Conservation (phyloP, 768 basidiomycete genomes). For the Agaricus bisporus region DNA sequence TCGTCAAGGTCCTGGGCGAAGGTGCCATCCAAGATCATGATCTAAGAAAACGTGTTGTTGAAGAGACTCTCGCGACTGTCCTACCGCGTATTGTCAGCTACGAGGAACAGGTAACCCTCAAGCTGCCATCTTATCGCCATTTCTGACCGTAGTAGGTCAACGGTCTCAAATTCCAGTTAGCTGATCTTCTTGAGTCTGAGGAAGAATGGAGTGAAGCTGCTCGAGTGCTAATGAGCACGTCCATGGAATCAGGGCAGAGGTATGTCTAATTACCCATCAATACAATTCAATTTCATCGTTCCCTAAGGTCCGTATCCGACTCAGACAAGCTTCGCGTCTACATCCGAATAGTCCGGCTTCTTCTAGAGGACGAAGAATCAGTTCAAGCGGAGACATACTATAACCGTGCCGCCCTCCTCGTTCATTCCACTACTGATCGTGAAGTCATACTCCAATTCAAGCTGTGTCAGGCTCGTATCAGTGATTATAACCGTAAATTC, state of each 20-base stretch:
- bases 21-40: conserved; percentile 48
- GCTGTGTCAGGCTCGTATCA: conserved; percentile 90
- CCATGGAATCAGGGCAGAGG: conserved; percentile 87
- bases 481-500: conserved; percentile 89
- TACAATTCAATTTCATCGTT: conserved; percentile 1
- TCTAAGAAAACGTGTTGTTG: conserved; percentile 64
- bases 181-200: conserved; percentile 80
- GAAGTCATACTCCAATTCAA: conserved; percentile 83
- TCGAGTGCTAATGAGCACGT: conserved; percentile 86
- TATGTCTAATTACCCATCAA: conserved; percentile 25
- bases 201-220: conserved; percentile 96
- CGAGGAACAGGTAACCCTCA: conserved; percentile 82
- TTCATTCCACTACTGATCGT: conserved; percentile 73
- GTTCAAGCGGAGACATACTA: conserved; percentile 98
- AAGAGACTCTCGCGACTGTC: conserved; percentile 64
- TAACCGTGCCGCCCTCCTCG: conserved; percentile 88
- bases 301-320: conserved; percentile 61
- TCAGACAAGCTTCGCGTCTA: conserved; percentile 87
- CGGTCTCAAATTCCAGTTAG: conserved; percentile 79
- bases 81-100: conserved; percentile 84
- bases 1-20: conserved; percentile 63
- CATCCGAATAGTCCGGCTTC: conserved; percentile 88
- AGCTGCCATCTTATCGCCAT: conserved; percentile 15
- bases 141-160: conserved; percentile 53
- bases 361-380: conserved; percentile 95